Conservation (phyloP, 768 basidiomycete species). For the Rhizopogon rudus region DNA sequence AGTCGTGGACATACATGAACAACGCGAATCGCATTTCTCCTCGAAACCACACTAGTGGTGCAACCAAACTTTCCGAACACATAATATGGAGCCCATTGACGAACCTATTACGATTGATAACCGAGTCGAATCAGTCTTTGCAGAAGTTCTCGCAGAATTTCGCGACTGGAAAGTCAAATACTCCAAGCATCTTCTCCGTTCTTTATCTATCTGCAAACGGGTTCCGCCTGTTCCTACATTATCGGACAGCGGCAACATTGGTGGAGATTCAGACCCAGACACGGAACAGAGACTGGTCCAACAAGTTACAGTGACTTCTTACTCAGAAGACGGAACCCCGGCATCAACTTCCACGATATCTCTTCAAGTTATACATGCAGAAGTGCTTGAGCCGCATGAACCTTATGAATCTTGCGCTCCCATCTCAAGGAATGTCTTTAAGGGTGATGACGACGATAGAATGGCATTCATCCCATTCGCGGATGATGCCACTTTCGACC, state of each 20-base stretch:
- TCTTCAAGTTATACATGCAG: background rate
- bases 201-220: background rate
- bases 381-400: conserved; percentile 24
- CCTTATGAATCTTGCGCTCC: conserved; percentile 58
- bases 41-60: too few species aligned
- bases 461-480: conserved; percentile 61
- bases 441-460: conserved; percentile 52
- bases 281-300: background rate
- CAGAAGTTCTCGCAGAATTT: background rate
- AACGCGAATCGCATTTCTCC: too few species aligned
- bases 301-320: background rate
- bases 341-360: background rate
- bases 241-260: background rate
- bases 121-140: background rate
- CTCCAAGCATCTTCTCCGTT: background rate
- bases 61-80: background rate
- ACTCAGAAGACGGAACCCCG: background rate
- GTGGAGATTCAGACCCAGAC: background rate
- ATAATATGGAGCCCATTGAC: background rate
- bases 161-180: conserved; percentile 1
- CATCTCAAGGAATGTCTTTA: conserved; percentile 37
- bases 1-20: too few species aligned
- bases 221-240: background rate
- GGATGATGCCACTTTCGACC: conserved; percentile 54
- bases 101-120: background rate